phyloP scores from a whole-genome alignment of 306 rosid species.

The Amphicarpaea edgeworthii region DNA sequence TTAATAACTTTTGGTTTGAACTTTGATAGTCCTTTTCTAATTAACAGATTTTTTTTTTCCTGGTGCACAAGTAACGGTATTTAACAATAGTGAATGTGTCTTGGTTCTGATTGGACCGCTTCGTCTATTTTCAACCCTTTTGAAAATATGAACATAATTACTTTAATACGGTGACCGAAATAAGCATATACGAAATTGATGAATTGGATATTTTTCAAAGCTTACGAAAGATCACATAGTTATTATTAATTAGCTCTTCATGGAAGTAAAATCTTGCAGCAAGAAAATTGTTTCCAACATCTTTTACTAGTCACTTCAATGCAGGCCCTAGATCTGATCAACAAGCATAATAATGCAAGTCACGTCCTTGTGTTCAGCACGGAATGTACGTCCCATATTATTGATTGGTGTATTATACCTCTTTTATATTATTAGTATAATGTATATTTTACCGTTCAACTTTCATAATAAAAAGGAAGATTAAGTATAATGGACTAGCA shows the following conservation, averaged over 20 bases:
- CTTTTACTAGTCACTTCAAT: conserved; percentile 22
- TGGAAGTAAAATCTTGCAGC: not conserved
- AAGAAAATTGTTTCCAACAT: not conserved
- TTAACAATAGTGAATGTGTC: not conserved
- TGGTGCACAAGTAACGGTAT: not conserved
- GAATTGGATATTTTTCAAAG: conserved; percentile 3
- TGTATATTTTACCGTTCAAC: too few species aligned
- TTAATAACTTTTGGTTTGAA: not conserved
- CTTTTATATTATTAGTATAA: too few species aligned
- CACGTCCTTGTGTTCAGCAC: too few species aligned
- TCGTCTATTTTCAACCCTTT: conserved; percentile 14
- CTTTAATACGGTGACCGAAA: not conserved
- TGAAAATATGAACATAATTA: conserved; percentile 1
- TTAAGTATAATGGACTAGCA: not conserved
- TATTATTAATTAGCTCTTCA: too few species aligned
- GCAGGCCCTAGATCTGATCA: conserved; percentile 28
- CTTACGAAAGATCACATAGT: conserved; percentile 24
- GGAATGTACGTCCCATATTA: too few species aligned
- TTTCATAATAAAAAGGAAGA: conserved; percentile 27
- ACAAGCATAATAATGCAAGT: not conserved
- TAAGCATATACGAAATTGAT: not conserved
- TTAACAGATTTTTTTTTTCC: not conserved
- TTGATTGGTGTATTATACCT: too few species aligned
- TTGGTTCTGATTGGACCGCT: conserved; percentile 34
- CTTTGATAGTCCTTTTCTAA: not conserved